Evolutionary conservation across 345 rosid species (phyloP), one percentile per base, ranked within the genome.

Genomic region (Trapa bicornis): DNA sequence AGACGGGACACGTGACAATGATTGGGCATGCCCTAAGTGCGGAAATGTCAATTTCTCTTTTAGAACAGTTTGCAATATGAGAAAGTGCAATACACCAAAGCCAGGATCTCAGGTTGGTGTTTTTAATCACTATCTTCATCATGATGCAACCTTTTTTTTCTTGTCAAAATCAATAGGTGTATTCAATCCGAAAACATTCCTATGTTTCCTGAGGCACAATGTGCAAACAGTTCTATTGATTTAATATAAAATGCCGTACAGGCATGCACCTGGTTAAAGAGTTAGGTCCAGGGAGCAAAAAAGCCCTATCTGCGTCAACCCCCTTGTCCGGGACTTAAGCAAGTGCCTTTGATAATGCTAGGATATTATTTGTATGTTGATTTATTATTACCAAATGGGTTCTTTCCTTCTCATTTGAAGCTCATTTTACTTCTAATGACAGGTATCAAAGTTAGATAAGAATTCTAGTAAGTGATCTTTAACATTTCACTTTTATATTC

Each of bases 11-110:
- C 87, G 96, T 36, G 99, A 94, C 73, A 89, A 87, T 82, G 97
- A 94, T 74, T 94, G 99, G 97, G 80, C 91, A 45, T 94, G 99
- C 75, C 97, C 97, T 2, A 91, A 91, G 72, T 94, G 99, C 76
- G 99, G 97, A 50, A 94, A 94, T 71, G 77, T 94, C 58, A 94
- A 94, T 82, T 94, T 94, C 76, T 94, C 99, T 41, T 94, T 91
- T 67, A 84, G 99, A 82, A 83, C 81, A 65, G 81, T 91, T 75
- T 94, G 99, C 82, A 94, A 94, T 86, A 94, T 94, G 99, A 84
- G 99, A 76, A 94, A 91, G 75, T 94, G 99, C 87, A 94, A 86
- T 76, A 94, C 96, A 9, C 93, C 97, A 48, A 94, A 87, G 83
- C 99, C 97, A 39, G 97, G 90, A 43, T 78, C 96, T 64, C 96